Evolutionary conservation across 371 early-diverging fungal species (phyloP), one percentile per base, ranked within the genome.

Genomic region (Mucor circinelloides): DNA sequence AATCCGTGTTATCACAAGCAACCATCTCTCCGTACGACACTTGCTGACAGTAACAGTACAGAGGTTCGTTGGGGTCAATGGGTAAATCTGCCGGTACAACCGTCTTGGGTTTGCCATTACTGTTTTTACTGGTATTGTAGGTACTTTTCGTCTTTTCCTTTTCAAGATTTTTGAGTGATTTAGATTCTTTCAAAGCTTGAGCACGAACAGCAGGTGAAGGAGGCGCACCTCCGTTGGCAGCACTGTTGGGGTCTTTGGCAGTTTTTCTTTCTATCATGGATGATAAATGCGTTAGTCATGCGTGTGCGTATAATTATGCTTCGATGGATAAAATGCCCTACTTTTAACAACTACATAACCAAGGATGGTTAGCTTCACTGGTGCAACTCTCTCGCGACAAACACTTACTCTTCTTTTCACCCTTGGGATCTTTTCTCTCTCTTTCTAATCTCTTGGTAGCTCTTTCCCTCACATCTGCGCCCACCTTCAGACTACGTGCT

Each of bases 11-110:
- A 72, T 98, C 98, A 76, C 98, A 98, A 17, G 92, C 99, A 58
- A 98, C 94, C 99, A 98, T 98, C 63, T 96, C 95, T 15, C 99
- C 99, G 73, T 89, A 97, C 19, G 97, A 96, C 6, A 98, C 95
- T 75, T 96, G 94, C 56, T 93, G 88, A 66, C 99, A 98, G 64
- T 93, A 92, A 73, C 99, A 98, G 74, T 98, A 98, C 1, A 90
- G 84, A 21, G 96, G 97, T 78, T 98, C 98, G 76, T 96, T 94
- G 8, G 97, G 97, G 79, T 98, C 98, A 67, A 95, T 93, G 0
- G 91, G 87, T 44, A 94, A 69, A 58, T 95, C 97, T 50, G 83
- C 66, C 42, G 85, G 72, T 12, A 81, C 72, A 60, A 70, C 66
- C 67, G 70, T 70, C 28, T 76, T 76, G 44, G 71, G 48, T 19